These are phyloP conservation scores for Trametes versicolor DNA, from an alignment of 1,284 basidiomycete species.

Conservation along the genomic window DNA sequence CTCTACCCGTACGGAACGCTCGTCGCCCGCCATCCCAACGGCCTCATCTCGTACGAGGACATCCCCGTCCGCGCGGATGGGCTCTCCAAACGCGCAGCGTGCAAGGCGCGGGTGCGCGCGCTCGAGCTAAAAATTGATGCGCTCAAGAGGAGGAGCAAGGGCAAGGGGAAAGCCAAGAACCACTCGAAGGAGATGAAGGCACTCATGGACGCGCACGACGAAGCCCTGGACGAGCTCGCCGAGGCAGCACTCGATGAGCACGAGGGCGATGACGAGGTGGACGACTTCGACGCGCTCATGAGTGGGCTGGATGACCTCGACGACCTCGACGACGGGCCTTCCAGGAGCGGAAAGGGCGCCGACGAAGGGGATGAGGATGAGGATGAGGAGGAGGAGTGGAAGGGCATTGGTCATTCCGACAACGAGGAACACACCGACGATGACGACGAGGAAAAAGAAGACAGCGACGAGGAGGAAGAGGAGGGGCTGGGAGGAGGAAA, in stretches of 20 bases:
- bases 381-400: constrained; percentile 25
- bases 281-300: constrained; percentile 36
- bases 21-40: constrained; percentile 41
- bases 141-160: constrained; percentile 32
- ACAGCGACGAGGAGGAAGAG: constrained; percentile 18
- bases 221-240: constrained; percentile 41
- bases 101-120: constrained; percentile 40
- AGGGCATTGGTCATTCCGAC: constrained; percentile 28
- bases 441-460: constrained; percentile 15
- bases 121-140: constrained; percentile 41
- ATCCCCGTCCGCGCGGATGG: constrained; percentile 44
- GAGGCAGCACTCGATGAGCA: constrained; percentile 39
- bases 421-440: constrained; percentile 15
- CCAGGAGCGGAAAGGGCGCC: constrained; percentile 5
- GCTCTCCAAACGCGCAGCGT: constrained; percentile 39
- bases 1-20: constrained; percentile 44
- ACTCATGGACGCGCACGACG: constrained; percentile 40
- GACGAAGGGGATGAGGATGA: constrained; percentile 9
- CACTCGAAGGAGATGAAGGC: constrained; percentile 36
- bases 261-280: constrained; percentile 36
- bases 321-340: constrained; percentile 13
- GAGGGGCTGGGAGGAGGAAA: constrained; percentile 7
- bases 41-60: constrained; percentile 45
- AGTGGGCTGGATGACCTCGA: constrained; percentile 32
- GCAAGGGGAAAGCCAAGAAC: constrained; percentile 39